Conservation (phyloP, 106 monocot species). For the Dendrobium officinale region DNA sequence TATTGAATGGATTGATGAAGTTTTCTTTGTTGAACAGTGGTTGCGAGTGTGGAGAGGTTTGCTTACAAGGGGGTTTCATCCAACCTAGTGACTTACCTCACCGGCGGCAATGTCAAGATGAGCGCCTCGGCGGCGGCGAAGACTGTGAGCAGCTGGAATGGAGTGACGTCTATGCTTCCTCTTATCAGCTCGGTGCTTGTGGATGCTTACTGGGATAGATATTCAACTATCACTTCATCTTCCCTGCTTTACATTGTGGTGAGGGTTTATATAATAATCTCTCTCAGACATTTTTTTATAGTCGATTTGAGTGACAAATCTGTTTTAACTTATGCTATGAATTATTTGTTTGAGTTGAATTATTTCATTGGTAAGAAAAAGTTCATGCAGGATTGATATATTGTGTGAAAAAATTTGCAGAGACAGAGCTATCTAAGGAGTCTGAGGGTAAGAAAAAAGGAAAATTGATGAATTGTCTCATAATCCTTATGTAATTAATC, state of each 20-base stretch:
- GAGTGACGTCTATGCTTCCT: constrained; percentile 87
- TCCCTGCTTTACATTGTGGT: constrained; percentile 75
- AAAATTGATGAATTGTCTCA: too few species aligned
- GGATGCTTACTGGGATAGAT: constrained; percentile 91
- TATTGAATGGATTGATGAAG: neutral
- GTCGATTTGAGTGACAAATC: neutral
- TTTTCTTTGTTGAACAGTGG: constrained; percentile 33
- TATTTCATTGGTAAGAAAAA: neutral
- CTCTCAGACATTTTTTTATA: neutral
- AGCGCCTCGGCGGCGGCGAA: constrained; percentile 84
- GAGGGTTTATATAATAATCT: neutral
- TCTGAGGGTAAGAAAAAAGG: too few species aligned
- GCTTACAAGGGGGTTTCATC: constrained; percentile 96
- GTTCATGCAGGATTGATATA: too few species aligned
- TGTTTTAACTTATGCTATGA: neutral
- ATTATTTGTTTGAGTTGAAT: neutral
- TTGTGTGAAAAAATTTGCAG: neutral
- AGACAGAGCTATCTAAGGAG: neutral
- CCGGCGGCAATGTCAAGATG: constrained; percentile 52
- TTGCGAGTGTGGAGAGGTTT: constrained; percentile 91
- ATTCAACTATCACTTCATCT: constrained; percentile 63
- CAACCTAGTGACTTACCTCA: constrained; percentile 86
- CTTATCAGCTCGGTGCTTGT: constrained; percentile 59
- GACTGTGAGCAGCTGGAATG: constrained; percentile 70
- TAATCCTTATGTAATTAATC: too few species aligned